These are phyloP conservation scores for Durotheca rogersii DNA, from an alignment of 495 filamentous ascomycete genomes.

Conservation along the genomic window DNA sequence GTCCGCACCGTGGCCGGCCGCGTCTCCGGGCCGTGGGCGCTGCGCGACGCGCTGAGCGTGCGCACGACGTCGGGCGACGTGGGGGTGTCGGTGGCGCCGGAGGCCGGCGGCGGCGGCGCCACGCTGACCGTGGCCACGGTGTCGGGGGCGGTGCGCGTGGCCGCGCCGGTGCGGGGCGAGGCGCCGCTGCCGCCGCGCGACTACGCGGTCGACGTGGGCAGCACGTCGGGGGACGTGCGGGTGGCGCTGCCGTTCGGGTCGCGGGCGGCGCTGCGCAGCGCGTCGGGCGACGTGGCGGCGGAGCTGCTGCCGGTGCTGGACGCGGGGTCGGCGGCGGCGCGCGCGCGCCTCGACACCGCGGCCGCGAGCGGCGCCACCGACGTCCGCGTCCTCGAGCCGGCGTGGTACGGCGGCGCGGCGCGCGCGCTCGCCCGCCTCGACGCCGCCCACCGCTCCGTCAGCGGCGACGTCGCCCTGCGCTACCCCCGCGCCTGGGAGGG, in stretches of 20 bases:
- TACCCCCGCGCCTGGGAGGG: constrained; percentile 49
- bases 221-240: constrained; percentile 37
- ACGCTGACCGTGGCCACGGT: constrained; percentile 36
- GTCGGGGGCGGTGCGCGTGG: constrained; percentile 40
- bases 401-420: constrained; percentile 30
- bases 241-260: constrained; percentile 37
- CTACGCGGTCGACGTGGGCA: constrained; percentile 43
- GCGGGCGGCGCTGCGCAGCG: constrained; percentile 22
- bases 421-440: constrained; percentile 29
- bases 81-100: constrained; percentile 39
- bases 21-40: constrained; percentile 46
- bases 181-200: constrained; percentile 40
- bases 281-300: constrained; percentile 31
- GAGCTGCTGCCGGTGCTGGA: constrained; percentile 43
- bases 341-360: constrained; percentile 28
- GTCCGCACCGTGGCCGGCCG: constrained; percentile 37
- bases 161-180: constrained; percentile 36
- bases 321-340: neutral
- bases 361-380: constrained; percentile 38
- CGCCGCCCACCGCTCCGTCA: constrained; percentile 37
- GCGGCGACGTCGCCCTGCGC: constrained; percentile 35
- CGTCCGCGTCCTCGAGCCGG: constrained; percentile 38
- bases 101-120: constrained; percentile 28
- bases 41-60: constrained; percentile 43
- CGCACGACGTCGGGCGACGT: constrained; percentile 42